Evolutionary conservation across 2,329 filamentous ascomycete species (phyloP).

Genomic region (Ambrosiella beaveri): DNA sequence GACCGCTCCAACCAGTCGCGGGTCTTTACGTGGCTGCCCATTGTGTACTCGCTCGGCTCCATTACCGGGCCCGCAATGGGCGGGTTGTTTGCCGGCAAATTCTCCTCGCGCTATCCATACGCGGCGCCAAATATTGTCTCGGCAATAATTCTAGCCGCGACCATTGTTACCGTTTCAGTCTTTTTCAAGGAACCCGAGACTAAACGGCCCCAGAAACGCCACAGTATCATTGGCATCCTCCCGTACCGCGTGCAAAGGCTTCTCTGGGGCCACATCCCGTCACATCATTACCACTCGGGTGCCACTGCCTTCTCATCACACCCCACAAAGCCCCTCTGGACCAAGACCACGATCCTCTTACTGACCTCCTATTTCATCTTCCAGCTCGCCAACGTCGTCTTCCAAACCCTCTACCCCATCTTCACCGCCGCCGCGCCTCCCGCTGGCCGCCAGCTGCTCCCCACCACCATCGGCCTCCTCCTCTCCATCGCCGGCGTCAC

Average conservation of each 20-base stretch:
- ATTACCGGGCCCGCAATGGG: constrained; percentile 89
- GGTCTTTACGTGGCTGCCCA: constrained; percentile 85
- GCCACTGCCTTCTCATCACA: not conserved
- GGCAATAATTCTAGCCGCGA: constrained; percentile 51
- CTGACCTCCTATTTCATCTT: constrained; percentile 82
- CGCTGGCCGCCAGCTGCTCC: constrained; percentile 56
- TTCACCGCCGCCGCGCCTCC: constrained; percentile 65
- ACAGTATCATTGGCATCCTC: not conserved
- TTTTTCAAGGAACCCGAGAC: constrained; percentile 64
- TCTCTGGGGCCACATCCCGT: not conserved
- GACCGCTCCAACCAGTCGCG: constrained; percentile 86
- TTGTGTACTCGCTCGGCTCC: constrained; percentile 87
- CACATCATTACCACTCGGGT: not conserved
- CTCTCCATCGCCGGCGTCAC: constrained; percentile 69
- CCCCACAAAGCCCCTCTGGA: not conserved
- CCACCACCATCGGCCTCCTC: constrained; percentile 68
- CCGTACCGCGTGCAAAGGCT: not conserved
- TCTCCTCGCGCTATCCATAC: constrained; percentile 55
- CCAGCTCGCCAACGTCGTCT: constrained; percentile 83
- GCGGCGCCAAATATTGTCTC: constrained; percentile 68
- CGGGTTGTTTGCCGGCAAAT: constrained; percentile 55
- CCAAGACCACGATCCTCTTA: constrained; percentile 57
- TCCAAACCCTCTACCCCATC: constrained; percentile 88
- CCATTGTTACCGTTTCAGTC: constrained; percentile 56
- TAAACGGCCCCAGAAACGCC: not conserved